Conservation (phyloP, 2,329 filamentous ascomycete species). For the Nemania sp. region DNA sequence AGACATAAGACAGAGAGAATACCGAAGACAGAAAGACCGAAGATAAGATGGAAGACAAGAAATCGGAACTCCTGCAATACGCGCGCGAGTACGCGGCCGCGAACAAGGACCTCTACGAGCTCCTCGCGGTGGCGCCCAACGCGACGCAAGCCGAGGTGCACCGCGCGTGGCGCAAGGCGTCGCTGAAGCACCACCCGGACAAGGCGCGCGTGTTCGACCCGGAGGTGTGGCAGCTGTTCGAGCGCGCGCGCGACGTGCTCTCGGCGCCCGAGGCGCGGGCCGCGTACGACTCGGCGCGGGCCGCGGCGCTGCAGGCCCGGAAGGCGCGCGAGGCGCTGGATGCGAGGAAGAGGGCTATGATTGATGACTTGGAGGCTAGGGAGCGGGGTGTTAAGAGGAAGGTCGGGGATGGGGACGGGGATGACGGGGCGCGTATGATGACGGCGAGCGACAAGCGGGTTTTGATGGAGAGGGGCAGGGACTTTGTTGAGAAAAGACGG, state of each 20-base stretch:
- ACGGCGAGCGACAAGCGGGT: constrained; percentile 33
- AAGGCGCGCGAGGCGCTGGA: constrained; percentile 75
- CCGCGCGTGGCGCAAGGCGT: constrained; percentile 76
- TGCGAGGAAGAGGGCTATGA: constrained; percentile 73
- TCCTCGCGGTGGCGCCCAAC: constrained; percentile 69
- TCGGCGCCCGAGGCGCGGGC: constrained; percentile 70
- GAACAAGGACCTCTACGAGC: constrained; percentile 74
- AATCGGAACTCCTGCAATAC: constrained; percentile 54
- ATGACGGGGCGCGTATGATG: constrained; percentile 18
- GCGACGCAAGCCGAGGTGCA: constrained; percentile 75
- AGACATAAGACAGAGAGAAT: too few species aligned
- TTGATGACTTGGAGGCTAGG: constrained; percentile 81
- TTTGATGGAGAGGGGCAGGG: constrained; percentile 43
- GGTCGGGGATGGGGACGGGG: constrained; percentile 47
- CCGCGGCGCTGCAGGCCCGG: constrained; percentile 71
- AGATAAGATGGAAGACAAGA: constrained; percentile 44
- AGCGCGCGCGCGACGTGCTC: constrained; percentile 85
- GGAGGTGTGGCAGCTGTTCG: constrained; percentile 82
- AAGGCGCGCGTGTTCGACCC: constrained; percentile 79
- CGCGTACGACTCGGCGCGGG: constrained; percentile 77
- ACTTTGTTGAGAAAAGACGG: constrained; percentile 48
- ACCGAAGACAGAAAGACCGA: neutral
- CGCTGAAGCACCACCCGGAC: constrained; percentile 92
- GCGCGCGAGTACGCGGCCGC: constrained; percentile 63
- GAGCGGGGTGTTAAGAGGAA: constrained; percentile 70